phyloP scores from a whole-genome alignment of 2,329 filamentous ascomycete genomes.

The Nemania sp. region DNA sequence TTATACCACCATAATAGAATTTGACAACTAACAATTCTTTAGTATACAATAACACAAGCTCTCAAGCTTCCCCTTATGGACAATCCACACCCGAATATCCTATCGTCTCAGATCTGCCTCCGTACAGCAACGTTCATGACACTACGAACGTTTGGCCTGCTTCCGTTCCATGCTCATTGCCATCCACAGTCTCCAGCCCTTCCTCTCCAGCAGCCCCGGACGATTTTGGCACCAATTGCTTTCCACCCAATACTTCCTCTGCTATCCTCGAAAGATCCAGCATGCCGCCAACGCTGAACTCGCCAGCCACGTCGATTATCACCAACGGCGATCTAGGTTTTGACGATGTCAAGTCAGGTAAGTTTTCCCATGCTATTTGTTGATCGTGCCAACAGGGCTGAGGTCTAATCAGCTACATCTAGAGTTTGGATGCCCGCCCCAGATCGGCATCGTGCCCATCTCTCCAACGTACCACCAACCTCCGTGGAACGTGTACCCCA shows the following conservation, averaged over 20 bases:
- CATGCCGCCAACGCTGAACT: slow-evolving; percentile 36
- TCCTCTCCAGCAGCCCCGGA: slow-evolving; percentile 53
- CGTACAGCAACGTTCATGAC: slow-evolving; percentile 47
- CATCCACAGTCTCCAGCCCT: slow-evolving; percentile 56
- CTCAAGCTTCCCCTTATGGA: slow-evolving; percentile 50
- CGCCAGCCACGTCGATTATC: slow-evolving; percentile 38
- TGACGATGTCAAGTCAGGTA: slow-evolving; percentile 42
- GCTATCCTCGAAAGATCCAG: slow-evolving; percentile 45
- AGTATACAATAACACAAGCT: slow-evolving; percentile 43
- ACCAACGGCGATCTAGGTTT: slow-evolving; percentile 41
- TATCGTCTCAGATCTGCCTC: slow-evolving; percentile 46
- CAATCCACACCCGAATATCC: slow-evolving; percentile 48
- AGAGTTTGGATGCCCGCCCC: slow-evolving; percentile 41
- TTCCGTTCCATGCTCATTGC: slow-evolving; percentile 48
- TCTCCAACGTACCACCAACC: slow-evolving; percentile 40
- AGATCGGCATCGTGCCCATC: slow-evolving; percentile 39
- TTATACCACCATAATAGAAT: not conserved
- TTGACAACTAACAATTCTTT: slow-evolving; percentile 9
- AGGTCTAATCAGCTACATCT: slow-evolving; percentile 33
- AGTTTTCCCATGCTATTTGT: slow-evolving; percentile 18
- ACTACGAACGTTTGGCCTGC: slow-evolving; percentile 52
- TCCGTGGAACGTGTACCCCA: slow-evolving; percentile 42
- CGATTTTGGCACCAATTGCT: slow-evolving; percentile 52
- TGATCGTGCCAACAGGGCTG: slow-evolving; percentile 25
- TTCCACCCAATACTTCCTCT: slow-evolving; percentile 53